phyloP scores from a whole-genome alignment of 192 early-diverging fungal species.

The Haplosporangium gracile region DNA sequence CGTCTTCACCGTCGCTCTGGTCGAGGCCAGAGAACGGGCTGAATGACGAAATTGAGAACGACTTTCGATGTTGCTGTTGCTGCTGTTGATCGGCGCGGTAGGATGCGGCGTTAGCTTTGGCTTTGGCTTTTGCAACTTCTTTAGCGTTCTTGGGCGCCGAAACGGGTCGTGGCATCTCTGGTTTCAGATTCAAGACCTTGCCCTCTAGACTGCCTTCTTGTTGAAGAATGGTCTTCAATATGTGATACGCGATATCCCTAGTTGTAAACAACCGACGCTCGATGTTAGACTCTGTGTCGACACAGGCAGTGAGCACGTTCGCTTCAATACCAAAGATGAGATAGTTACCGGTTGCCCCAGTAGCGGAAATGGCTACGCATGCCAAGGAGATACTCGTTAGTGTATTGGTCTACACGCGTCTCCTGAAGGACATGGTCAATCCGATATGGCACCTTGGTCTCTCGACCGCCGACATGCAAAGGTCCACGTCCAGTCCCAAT shows the following conservation, averaged over 20 bases:
- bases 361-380: constrained; percentile 67
- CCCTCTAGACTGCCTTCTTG: constrained; percentile 3
- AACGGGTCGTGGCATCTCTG: constrained; percentile 34
- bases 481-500: not conserved
- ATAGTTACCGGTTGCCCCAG: constrained; percentile 62
- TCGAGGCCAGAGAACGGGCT: not conserved
- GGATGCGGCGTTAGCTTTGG: constrained; percentile 27
- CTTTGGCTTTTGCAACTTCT: constrained; percentile 40
- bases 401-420: constrained; percentile 63
- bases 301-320: not conserved
- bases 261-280: not conserved
- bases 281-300: not conserved
- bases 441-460: constrained; percentile 46
- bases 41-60: constrained; percentile 24
- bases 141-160: constrained; percentile 31
- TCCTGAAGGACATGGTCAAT: constrained; percentile 68
- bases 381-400: constrained; percentile 67
- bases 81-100: constrained; percentile 8
- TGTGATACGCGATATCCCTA: constrained; percentile 52
- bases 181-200: constrained; percentile 16
- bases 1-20: not conserved
- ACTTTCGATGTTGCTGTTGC: constrained; percentile 11
- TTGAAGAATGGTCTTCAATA: constrained; percentile 28
- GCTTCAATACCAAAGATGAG: not conserved
- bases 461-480: constrained; percentile 21